These are phyloP conservation scores for Cladosporium colombiae DNA, from an alignment of 2,329 filamentous ascomycete species.

Conservation along the genomic window DNA sequence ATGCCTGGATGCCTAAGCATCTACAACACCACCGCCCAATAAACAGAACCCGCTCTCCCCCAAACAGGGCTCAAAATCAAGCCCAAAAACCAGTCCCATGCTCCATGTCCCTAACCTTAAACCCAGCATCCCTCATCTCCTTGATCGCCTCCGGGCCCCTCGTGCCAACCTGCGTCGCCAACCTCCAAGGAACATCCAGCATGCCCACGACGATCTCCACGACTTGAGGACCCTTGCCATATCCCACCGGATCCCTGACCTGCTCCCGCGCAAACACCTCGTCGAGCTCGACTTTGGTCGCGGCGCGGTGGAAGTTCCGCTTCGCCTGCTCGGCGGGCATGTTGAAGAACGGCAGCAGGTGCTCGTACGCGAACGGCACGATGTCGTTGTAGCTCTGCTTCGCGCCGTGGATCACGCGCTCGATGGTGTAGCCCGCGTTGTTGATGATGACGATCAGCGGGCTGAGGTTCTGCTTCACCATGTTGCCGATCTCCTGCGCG, in stretches of 20 bases:
- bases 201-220: constrained; percentile 45
- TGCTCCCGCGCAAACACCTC: constrained; percentile 36
- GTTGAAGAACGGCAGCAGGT: constrained; percentile 44
- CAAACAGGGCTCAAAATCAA: too few species aligned
- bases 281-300: constrained; percentile 42
- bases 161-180: constrained; percentile 39
- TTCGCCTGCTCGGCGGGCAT: constrained; percentile 34
- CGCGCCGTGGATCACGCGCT: constrained; percentile 50
- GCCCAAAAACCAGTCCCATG: constrained; percentile 18
- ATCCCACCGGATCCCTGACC: constrained; percentile 33
- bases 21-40: too few species aligned
- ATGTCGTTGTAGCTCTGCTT: constrained; percentile 56
- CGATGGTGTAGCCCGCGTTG: constrained; percentile 51
- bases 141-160: constrained; percentile 37
- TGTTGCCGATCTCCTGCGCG: constrained; percentile 65
- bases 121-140: constrained; percentile 44
- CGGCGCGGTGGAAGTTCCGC: constrained; percentile 40
- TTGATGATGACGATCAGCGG: constrained; percentile 48
- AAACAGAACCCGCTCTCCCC: too few species aligned
- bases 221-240: constrained; percentile 37
- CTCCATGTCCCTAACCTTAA: constrained; percentile 32
- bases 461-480: constrained; percentile 49
- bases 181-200: constrained; percentile 43
- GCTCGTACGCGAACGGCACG: constrained; percentile 41
- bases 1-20: too few species aligned